Percentiles rank a stretch among this genome's conserved stretches.
phyloP scores from a whole-genome alignment of 208 protist species.

The Crithidia fasciculata region DNA sequence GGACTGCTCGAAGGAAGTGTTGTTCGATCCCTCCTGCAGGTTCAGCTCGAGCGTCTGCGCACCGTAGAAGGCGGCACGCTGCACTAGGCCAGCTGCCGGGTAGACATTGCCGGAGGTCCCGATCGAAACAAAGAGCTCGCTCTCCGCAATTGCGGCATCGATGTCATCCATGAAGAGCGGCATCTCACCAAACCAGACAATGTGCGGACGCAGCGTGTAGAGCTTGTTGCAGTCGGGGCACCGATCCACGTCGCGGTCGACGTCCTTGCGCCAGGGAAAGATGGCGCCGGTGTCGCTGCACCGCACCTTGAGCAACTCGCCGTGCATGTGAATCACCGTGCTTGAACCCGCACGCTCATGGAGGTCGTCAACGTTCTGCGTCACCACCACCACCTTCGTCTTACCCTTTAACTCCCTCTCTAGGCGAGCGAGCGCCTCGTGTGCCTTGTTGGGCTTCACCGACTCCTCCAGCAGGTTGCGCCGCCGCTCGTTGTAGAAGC shows the following conservation, averaged over 20 bases:
- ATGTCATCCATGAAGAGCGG: slow-evolving; percentile 75
- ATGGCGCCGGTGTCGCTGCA: slow-evolving; percentile 49
- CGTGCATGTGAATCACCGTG: slow-evolving; percentile 82
- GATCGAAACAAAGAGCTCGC: slow-evolving; percentile 76
- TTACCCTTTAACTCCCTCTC: slow-evolving; percentile 43
- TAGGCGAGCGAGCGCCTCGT: slow-evolving; percentile 54
- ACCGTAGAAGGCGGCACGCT: slow-evolving; percentile 37
- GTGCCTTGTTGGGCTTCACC: slow-evolving; percentile 63
- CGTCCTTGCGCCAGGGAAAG: slow-evolving; percentile 32
- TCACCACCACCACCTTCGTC: slow-evolving; percentile 53
- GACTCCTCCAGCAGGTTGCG: slow-evolving; percentile 30
- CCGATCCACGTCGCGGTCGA: slow-evolving; percentile 35
- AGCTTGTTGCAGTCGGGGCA: slow-evolving; percentile 55
- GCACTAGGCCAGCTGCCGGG: slow-evolving; percentile 68
- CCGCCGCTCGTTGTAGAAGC: slow-evolving; percentile 74
- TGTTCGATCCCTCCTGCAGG: slow-evolving; percentile 50
- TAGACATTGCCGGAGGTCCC: slow-evolving; percentile 82
- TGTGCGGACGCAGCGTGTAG: slow-evolving; percentile 73
- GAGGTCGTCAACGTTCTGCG: slow-evolving; percentile 84
- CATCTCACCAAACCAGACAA: slow-evolving; percentile 89
- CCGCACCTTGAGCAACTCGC: slow-evolving; percentile 76
- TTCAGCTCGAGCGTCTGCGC: slow-evolving; percentile 69
- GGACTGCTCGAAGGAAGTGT: slow-evolving; percentile 47
- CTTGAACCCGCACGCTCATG: slow-evolving; percentile 73
- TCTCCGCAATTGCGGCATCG: slow-evolving; percentile 27